Evolutionary conservation across 495 filamentous ascomycete species (phyloP).

Genomic region (Pyrenula aspistea): DNA sequence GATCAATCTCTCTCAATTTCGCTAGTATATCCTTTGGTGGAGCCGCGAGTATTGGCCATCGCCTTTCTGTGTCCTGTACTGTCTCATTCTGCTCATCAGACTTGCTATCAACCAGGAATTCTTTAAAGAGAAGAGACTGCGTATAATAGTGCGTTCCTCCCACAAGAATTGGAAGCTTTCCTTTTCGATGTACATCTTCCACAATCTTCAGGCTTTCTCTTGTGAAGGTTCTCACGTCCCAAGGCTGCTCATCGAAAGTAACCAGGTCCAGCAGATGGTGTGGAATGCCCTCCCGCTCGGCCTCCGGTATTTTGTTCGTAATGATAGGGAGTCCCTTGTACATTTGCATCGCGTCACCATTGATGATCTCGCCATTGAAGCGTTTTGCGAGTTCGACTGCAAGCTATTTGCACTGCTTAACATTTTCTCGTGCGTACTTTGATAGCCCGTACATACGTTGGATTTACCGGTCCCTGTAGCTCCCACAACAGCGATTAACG

Average conservation of each 20-base stretch:
- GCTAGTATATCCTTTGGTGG: slow-evolving; percentile 57
- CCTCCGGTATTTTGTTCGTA: slow-evolving; percentile 75
- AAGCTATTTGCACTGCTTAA: slow-evolving; percentile 53
- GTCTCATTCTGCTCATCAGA: slow-evolving; percentile 10
- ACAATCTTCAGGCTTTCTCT: slow-evolving; percentile 57
- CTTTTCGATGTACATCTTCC: slow-evolving; percentile 60
- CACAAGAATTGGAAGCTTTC: slow-evolving; percentile 78
- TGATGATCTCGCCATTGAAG: slow-evolving; percentile 92
- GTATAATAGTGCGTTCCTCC: slow-evolving; percentile 94
- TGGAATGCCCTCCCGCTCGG: slow-evolving; percentile 68
- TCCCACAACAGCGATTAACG: slow-evolving; percentile 75
- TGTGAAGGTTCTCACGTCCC: slow-evolving; percentile 66
- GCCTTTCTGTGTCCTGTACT: slow-evolving; percentile 14
- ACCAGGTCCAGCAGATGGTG: slow-evolving; percentile 84
- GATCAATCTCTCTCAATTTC: slow-evolving; percentile 69
- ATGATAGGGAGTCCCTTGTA: slow-evolving; percentile 88
- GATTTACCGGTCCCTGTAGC: slow-evolving; percentile 97
- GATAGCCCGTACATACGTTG: slow-evolving; percentile 48
- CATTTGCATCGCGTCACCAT: slow-evolving; percentile 98
- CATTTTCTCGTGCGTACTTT: slow-evolving; percentile 5
- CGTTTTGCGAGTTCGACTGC: slow-evolving; percentile 75
- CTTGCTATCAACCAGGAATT: slow-evolving; percentile 39
- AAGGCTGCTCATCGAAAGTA: slow-evolving; percentile 60
- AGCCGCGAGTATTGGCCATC: slow-evolving; percentile 62
- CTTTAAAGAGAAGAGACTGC: slow-evolving; percentile 71